Conservation (phyloP, 441 rosid genomes). For the Codiaeum variegatum region DNA sequence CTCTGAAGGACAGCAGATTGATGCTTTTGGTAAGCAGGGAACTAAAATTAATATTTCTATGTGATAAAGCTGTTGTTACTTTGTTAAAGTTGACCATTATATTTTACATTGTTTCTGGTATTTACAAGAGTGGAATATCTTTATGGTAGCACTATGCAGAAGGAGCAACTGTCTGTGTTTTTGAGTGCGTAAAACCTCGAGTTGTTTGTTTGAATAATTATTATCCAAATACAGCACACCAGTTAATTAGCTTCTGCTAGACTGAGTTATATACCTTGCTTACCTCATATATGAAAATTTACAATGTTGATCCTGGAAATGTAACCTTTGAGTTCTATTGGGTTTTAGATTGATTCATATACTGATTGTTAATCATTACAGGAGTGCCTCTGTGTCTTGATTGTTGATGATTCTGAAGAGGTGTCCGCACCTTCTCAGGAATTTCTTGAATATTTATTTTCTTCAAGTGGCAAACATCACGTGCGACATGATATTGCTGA, state of each 20-base stretch:
- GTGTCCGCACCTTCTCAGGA: conserved; percentile 66
- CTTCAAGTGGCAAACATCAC: conserved; percentile 31
- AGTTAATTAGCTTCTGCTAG: neutral
- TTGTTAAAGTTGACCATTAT: neutral
- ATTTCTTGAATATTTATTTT: conserved; percentile 51
- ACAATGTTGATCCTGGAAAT: neutral
- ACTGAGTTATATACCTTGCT: neutral
- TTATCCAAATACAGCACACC: neutral
- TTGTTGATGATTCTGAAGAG: conserved; percentile 72
- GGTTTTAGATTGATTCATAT: conserved; percentile 5
- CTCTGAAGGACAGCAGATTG: conserved; percentile 60
- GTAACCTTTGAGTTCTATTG: neutral
- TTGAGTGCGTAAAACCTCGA: neutral
- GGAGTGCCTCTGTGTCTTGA: conserved; percentile 82
- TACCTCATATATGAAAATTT: neutral
- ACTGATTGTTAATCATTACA: conserved; percentile 35
- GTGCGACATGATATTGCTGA: conserved; percentile 50
- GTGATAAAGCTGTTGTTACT: neutral
- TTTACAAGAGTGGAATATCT: neutral
- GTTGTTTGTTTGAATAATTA: neutral
- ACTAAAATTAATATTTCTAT: conserved; percentile 11
- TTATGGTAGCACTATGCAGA: neutral
- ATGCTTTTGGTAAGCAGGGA: conserved; percentile 70
- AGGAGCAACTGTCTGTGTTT: neutral
- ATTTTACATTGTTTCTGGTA: neutral